Base-by-base conservation (phyloP, 306 rosid species). In the Malus orientalis region DNA sequence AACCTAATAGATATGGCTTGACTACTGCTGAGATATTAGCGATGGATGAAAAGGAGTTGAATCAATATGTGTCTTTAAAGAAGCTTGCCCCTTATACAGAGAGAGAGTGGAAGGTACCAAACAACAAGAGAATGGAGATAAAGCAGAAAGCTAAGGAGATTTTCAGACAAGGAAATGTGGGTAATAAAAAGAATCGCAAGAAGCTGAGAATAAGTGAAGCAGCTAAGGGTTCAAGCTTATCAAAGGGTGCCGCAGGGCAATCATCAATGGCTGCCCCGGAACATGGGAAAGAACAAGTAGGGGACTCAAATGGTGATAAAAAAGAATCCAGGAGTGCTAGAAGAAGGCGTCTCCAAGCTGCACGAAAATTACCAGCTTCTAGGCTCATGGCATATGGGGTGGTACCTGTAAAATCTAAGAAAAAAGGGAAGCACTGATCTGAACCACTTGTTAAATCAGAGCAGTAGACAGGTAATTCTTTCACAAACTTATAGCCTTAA, bases 41-140 rank as follows among this genome's bases (percentile, higher is more conserved):
- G 76, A 25, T 91, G 86, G 97, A 95, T 75, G 97, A 95, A 44
- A 88, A 87, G 69, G 97, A 92, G 78, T 84, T 95, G 83, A 89
- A 86, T 76, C 93, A 95, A 58, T 92, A 85, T 81, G 82, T 95
- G 47, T 85, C 99, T 42, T 79, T 92, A 81, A 92, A 92, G 80
- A 92, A 92, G 77, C 83, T 95, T 85, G 99, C 93, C 76, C 97
- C 97, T 19, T 92, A 90, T 58, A 77, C 63, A 40, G 97, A 93
- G 60, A 81, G 84, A 69, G 98, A 93, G 71, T 90, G 91, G 93
- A 95, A 95, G 85, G 82, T 89, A 65, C 90, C 87, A 74, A 86
- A 92, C 81, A 81, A 81, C 66, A 85, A 83, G 78, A 83, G 88
- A 77, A 69, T 78, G 53, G 83, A 79, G 73, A 75, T 95, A 78